Evolutionary conservation across 2,329 filamentous ascomycete genomes (phyloP).

Genomic region (Penicillium sp.): DNA sequence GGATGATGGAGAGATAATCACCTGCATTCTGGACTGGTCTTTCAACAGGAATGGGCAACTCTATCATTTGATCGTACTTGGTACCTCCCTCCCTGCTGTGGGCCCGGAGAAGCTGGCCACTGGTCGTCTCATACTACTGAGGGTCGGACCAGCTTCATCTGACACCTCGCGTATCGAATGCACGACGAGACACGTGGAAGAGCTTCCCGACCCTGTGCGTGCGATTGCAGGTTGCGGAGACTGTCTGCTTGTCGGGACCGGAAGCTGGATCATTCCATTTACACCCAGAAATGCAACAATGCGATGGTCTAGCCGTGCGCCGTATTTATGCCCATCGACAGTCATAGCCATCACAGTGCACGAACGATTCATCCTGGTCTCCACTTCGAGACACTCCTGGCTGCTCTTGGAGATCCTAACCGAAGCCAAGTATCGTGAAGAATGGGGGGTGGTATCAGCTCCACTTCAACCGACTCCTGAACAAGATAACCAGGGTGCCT

Average conservation of each 20-base stretch:
- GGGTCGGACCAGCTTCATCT: conserved; percentile 29
- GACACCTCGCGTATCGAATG: conserved; percentile 32
- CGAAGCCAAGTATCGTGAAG: no score
- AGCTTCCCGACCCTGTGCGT: conserved; percentile 46
- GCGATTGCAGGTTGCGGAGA: conserved; percentile 54
- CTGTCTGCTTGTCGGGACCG: conserved; percentile 48
- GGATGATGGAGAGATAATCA: conserved; percentile 39
- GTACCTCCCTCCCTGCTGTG: conserved; percentile 35
- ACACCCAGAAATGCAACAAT: conserved; percentile 42
- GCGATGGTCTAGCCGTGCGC: conserved; percentile 43
- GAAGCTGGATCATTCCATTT: conserved; percentile 44
- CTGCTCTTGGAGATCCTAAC: conserved; percentile 44
- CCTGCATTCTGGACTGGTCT: conserved; percentile 43
- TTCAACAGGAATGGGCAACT: conserved; percentile 35
- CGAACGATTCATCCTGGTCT: conserved; percentile 51
- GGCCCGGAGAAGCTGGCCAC: neutral
- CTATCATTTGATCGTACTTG: conserved; percentile 43
- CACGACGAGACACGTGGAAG: conserved; percentile 37
- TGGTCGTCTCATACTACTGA: conserved; percentile 41
- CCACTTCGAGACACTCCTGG: conserved; percentile 55
- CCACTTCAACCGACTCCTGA: no score
- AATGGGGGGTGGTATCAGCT: no score
- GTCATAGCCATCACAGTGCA: conserved; percentile 51
- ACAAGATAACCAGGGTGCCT: no score
- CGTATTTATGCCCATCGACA: conserved; percentile 47